These are phyloP conservation scores for Exsudoporus frostii DNA, from an alignment of 768 basidiomycete species.

Conservation along the genomic window DNA sequence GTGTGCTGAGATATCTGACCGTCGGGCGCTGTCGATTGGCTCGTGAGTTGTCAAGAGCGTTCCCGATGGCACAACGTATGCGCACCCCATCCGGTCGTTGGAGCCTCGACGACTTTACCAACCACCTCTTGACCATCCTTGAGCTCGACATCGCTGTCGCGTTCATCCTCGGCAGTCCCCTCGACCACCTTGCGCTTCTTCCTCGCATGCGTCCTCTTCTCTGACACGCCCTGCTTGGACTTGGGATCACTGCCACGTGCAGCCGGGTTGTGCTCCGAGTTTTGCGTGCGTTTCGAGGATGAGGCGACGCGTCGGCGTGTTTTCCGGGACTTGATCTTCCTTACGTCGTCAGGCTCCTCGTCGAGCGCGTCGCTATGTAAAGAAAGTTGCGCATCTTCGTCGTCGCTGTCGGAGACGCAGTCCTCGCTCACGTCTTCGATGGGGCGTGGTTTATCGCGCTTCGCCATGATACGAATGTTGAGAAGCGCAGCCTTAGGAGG, in stretches of 20 bases:
- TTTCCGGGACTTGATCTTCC: conserved; percentile 5
- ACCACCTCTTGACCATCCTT: conserved; percentile 68
- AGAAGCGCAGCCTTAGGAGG: neutral
- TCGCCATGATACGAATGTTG: conserved; percentile 12
- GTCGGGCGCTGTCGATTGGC: conserved; percentile 56
- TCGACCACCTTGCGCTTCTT: conserved; percentile 26
- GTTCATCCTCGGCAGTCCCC: conserved; percentile 18
- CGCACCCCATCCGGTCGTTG: conserved; percentile 74
- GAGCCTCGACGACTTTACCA: conserved; percentile 76
- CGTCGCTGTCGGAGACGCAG: conserved; percentile 8
- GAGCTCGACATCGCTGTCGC: conserved; percentile 44
- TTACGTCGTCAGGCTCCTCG: conserved; percentile 31
- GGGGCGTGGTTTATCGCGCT: conserved; percentile 7
- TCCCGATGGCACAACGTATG: neutral
- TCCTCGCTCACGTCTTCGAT: conserved; percentile 11
- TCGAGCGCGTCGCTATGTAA: conserved; percentile 47
- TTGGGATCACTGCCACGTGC: neutral
- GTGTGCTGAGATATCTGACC: conserved; percentile 87
- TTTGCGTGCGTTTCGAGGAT: conserved; percentile 28
- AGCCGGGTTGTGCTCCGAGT: conserved; percentile 1
- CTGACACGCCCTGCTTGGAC: conserved; percentile 25
- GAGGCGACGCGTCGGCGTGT: conserved; percentile 24
- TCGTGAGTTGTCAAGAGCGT: neutral
- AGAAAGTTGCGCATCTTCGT: conserved; percentile 14
- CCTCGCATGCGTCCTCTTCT: conserved; percentile 12